Evolutionary conservation across 1,284 basidiomycete genomes (phyloP).

Genomic region (Trametes sp.): DNA sequence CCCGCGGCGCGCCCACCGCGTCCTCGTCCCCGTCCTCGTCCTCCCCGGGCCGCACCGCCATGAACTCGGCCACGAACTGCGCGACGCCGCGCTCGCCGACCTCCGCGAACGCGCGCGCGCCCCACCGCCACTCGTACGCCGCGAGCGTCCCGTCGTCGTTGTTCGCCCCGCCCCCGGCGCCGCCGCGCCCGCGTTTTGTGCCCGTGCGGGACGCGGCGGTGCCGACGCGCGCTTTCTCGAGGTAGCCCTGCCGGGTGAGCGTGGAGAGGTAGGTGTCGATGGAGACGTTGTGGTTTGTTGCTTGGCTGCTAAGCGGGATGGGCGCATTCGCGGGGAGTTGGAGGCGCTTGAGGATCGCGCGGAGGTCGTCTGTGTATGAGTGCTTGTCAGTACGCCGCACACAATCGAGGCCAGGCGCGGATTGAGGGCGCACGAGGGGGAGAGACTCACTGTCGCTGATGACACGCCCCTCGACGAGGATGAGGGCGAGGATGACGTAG

Average conservation of each 20-base stretch:
- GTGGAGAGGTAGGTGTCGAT: conserved; percentile 65
- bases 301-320: conserved; percentile 56
- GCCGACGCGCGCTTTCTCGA: conserved; percentile 65
- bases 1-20: conserved; percentile 53
- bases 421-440: too few relatives aligned
- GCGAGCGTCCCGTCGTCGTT: conserved; percentile 56
- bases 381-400: background rate
- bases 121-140: conserved; percentile 82
- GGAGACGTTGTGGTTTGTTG: conserved; percentile 54
- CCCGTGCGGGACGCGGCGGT: conserved; percentile 37
- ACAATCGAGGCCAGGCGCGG: too few relatives aligned
- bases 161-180: conserved; percentile 42
- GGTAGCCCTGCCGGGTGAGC: conserved; percentile 70
- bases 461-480: conserved; percentile 72
- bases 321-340: conserved; percentile 54
- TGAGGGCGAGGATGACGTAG: conserved; percentile 73
- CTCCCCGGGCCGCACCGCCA: conserved; percentile 58
- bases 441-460: conserved; percentile 67
- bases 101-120: conserved; percentile 73
- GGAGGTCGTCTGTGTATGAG: conserved; percentile 61
- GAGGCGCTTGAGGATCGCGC: conserved; percentile 66
- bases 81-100: conserved; percentile 73
- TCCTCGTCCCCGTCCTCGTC: conserved; percentile 49
- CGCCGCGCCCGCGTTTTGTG: conserved; percentile 60
- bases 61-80: conserved; percentile 76